phyloP scores from a whole-genome alignment of 805 yeast genomes.

The Monosporozyma unispora region DNA sequence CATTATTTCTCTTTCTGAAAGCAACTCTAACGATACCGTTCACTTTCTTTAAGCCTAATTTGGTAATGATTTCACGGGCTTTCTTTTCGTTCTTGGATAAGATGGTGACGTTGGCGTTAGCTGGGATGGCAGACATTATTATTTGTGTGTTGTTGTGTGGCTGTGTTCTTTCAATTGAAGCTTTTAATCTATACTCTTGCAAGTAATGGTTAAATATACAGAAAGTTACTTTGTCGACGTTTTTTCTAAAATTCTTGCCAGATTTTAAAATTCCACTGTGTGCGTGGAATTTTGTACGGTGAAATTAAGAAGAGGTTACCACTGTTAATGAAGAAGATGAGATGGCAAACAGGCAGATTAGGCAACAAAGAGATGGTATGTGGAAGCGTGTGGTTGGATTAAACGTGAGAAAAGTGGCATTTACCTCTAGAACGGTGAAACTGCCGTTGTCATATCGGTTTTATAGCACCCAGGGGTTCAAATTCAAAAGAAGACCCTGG shows the following conservation, averaged over 20 bases:
- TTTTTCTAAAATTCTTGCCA: not conserved
- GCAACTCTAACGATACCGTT: conserved; percentile 93
- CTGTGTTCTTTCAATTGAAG: not conserved
- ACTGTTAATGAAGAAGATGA: not conserved
- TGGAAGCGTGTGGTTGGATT: not conserved
- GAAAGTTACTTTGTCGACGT: not conserved
- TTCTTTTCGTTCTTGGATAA: conserved; percentile 88
- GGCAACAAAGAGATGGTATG: not conserved
- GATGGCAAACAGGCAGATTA: too few species aligned
- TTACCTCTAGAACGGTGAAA: not conserved
- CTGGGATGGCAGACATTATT: conserved; percentile 24
- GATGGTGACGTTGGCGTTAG: conserved; percentile 40
- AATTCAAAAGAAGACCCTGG: not conserved
- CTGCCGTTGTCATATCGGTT: not conserved
- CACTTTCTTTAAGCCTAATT: conserved; percentile 81
- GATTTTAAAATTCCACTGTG: not conserved
- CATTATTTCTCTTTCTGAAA: conserved; percentile 86
- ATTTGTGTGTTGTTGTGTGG: not conserved
- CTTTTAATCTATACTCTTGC: too few species aligned
- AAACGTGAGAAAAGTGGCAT: not conserved
- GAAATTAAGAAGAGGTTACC: too few species aligned
- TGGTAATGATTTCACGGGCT: conserved; percentile 83
- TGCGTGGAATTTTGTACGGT: not conserved
- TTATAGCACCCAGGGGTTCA: not conserved
- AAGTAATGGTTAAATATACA: not conserved